Conservation (phyloP, 2,329 filamentous ascomycete species). For the Sporothrix dimorphospora region DNA sequence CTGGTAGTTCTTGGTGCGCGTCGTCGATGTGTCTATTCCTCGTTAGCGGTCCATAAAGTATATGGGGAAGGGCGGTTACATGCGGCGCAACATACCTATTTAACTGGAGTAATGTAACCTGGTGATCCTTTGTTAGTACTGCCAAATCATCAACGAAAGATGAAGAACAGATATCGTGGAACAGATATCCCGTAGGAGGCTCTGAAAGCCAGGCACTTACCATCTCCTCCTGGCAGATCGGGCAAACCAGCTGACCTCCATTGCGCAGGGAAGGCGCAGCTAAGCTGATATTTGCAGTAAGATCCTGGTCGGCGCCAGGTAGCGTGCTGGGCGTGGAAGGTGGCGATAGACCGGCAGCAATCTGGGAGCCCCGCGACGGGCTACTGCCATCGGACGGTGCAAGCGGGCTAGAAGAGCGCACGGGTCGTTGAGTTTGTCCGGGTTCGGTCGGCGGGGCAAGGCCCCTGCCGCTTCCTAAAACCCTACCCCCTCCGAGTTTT, state of each 20-base stretch:
- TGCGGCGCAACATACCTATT: conserved; percentile 61
- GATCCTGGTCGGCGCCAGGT: conserved; percentile 73
- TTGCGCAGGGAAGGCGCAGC: conserved; percentile 56
- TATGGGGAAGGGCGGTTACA: background rate
- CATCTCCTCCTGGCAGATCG: conserved; percentile 99
- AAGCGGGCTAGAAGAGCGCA: conserved; percentile 57
- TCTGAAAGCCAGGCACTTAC: conserved; percentile 50
- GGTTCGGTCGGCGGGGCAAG: conserved; percentile 66
- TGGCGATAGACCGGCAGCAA: conserved; percentile 56
- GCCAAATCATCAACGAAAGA: background rate
- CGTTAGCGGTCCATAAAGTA: background rate
- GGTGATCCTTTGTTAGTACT: conserved; percentile 20
- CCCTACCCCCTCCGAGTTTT: conserved; percentile 88
- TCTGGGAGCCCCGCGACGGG: conserved; percentile 74
- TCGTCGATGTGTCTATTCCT: conserved; percentile 72
- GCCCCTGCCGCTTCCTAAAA: conserved; percentile 83
- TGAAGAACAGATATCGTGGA: background rate
- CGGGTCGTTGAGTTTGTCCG: conserved; percentile 42
- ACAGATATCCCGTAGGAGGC: too few relatives aligned
- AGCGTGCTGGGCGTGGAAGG: conserved; percentile 62
- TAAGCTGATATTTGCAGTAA: conserved; percentile 78
- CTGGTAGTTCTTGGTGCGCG: conserved; percentile 84
- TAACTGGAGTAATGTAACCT: conserved; percentile 90
- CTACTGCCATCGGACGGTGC: conserved; percentile 67
- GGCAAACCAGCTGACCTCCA: conserved; percentile 76